phyloP scores from a whole-genome alignment of 306 rosid species.

The Vigna hirtella region DNA sequence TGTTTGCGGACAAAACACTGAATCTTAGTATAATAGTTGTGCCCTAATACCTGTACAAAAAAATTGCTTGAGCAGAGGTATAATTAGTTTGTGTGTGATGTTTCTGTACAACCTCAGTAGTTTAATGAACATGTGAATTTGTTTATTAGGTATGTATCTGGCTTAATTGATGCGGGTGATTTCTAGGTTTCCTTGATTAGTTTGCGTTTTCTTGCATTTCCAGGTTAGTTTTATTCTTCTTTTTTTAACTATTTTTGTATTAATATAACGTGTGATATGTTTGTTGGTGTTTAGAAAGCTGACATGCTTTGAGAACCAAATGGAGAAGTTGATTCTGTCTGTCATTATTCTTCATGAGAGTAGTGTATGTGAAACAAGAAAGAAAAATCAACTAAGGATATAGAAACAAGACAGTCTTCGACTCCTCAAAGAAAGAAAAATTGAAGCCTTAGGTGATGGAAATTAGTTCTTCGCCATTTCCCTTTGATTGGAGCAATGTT shows the following conservation, averaged over 20 bases:
- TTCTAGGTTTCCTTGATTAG: conserved; percentile 15
- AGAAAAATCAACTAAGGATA: background rate
- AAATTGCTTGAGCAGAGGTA: background rate
- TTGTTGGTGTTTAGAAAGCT: conserved; percentile 14
- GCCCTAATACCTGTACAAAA: background rate
- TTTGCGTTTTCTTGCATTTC: conserved; percentile 14
- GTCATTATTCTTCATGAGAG: conserved; percentile 42
- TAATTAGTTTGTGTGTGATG: background rate
- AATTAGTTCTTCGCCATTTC: conserved; percentile 6
- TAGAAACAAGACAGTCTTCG: background rate
- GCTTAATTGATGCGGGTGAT: background rate
- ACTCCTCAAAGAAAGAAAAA: conserved; percentile 27
- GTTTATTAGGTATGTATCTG: background rate
- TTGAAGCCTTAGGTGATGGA: background rate
- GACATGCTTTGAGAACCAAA: background rate
- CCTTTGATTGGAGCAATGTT: conserved; percentile 13
- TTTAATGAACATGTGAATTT: conserved; percentile 7
- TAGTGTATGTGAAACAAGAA: conserved; percentile 17
- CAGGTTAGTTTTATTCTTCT: background rate
- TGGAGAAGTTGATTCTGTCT: conserved; percentile 36
- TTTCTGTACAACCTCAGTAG: background rate
- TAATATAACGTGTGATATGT: background rate
- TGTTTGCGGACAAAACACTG: background rate
- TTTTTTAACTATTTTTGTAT: background rate
- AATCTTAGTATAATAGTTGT: background rate